phyloP scores from a whole-genome alignment of 2,329 filamentous ascomycete species.

The Venturia effusa region DNA sequence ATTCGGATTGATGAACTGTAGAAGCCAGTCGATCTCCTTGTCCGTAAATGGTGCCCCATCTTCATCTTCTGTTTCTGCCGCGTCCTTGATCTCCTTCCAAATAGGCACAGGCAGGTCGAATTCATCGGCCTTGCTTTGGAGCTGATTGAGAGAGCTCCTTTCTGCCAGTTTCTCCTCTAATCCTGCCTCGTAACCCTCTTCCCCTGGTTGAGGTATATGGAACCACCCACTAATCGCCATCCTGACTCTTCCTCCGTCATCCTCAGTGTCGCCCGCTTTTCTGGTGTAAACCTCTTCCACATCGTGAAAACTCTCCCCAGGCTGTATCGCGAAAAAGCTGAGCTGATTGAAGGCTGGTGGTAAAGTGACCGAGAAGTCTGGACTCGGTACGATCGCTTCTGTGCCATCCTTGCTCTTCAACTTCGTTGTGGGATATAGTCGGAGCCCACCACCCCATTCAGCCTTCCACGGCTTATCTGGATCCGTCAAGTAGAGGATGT shows the following conservation, averaged over 20 bases:
- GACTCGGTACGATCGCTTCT: constrained; percentile 66
- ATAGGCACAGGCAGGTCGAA: constrained; percentile 69
- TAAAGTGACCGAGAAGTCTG: constrained; percentile 71
- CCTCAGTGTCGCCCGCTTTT: constrained; percentile 46
- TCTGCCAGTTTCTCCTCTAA: constrained; percentile 80
- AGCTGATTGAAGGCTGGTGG: constrained; percentile 96
- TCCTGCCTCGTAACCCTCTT: constrained; percentile 82
- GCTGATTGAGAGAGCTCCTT: constrained; percentile 82
- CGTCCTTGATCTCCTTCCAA: constrained; percentile 34
- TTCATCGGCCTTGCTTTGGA: constrained; percentile 78
- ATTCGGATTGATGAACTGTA: constrained; percentile 80
- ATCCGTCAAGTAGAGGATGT: constrained; percentile 91
- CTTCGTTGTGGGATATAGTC: constrained; percentile 66
- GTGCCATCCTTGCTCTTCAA: constrained; percentile 58
- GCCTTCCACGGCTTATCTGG: constrained; percentile 84
- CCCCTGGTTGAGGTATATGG: constrained; percentile 89
- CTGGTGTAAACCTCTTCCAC: constrained; percentile 90
- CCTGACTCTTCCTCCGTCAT: constrained; percentile 63
- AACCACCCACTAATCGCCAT: constrained; percentile 99
- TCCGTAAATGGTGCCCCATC: constrained; percentile 54
- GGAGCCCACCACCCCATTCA: constrained; percentile 85
- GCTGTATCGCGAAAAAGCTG: constrained; percentile 95
- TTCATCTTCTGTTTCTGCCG: constrained; percentile 32
- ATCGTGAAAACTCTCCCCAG: constrained; percentile 97
- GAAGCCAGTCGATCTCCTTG: constrained; percentile 75